Evolutionary conservation across 2,329 filamentous ascomycete genomes (phyloP).

Genomic region (Colletotrichum sp.): DNA sequence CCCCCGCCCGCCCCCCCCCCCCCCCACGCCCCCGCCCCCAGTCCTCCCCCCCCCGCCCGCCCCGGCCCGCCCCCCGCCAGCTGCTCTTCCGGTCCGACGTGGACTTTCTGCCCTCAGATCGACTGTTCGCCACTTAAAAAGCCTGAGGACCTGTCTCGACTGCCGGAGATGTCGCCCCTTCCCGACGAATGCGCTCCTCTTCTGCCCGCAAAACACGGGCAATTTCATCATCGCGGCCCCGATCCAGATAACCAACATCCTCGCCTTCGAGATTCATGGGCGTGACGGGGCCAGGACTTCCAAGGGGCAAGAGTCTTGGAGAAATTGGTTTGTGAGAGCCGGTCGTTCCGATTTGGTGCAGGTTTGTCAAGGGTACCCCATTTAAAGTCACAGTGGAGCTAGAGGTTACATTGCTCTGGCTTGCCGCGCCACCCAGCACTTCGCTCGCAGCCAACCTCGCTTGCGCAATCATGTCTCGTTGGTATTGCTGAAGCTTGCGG

Average conservation of each 20-base stretch:
- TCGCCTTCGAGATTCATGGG: constrained; percentile 60
- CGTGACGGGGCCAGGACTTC: constrained; percentile 66
- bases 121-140: constrained; percentile 25
- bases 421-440: constrained; percentile 29
- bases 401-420: constrained; percentile 27
- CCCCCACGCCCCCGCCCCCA: too few relatives aligned
- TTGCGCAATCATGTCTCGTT: constrained; percentile 66
- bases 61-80: too few relatives aligned
- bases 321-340: constrained; percentile 52
- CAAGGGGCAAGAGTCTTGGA: constrained; percentile 56
- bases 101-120: not conserved
- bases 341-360: constrained; percentile 39
- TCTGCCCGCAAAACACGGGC: constrained; percentile 27
- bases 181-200: constrained; percentile 35
- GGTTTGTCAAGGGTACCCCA: constrained; percentile 39
- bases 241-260: constrained; percentile 43
- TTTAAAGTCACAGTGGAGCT: constrained; percentile 36
- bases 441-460: constrained; percentile 51
- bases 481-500: constrained; percentile 61
- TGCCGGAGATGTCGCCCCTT: constrained; percentile 34
- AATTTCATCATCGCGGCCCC: constrained; percentile 29
- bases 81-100: not conserved
- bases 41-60: too few relatives aligned
- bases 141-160: constrained; percentile 34
- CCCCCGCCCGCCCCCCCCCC: too few relatives aligned